Base-by-base conservation (phyloP, 176 grass and related monocot genomes). In the Raddia guianensis region DNA sequence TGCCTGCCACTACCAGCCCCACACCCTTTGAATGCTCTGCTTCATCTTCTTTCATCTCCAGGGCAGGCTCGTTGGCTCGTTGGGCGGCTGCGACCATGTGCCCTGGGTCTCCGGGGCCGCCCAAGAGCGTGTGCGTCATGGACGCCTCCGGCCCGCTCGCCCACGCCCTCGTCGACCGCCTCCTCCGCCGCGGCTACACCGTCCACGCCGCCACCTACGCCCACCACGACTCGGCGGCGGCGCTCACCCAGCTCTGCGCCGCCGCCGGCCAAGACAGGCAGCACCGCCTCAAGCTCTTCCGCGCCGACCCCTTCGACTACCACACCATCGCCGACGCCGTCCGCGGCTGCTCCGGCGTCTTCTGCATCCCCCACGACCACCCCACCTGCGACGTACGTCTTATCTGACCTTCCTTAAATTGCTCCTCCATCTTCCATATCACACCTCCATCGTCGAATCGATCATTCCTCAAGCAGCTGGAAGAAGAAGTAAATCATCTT, bases 301-400 rank as follows among this genome's bases (percentile, higher is more conserved):
- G 54, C 18, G 87, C 86, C 37, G 92, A 99, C 68, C 96, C 96
- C 19, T 91, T 95, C 48, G 90, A 95, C 89, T 95, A 93, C 86
- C 92, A 93, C 63, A 76, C 90, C 89, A 99, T 99, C 82, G 90
- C 94, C 19, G 93, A 99, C 68, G 96, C 93, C 67, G 73, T 88
- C 64, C 87, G 81, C 16, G 96, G 90, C 0, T 99, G 96, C 88
- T 85, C 93, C 13, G 96, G 93, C 60, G 89, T 95, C 56, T 99
- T 95, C 90, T 95, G 88, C 90, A 93, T 91, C 59, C 80, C 87
- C 8, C 72, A 82, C 8, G 89, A 93, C 67, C 85, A 97, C 67
- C 72, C 67, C 2, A 40, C 60, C 5, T 91, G 81, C 75, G 92
- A 95, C 71, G 92, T 95, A 65, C 86, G 92, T 72, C 2, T 2